Evolutionary conservation across 805 yeast species (phyloP), one percentile per base, ranked within the genome.

Genomic region (Wickerhamiella kurtzmanii): DNA sequence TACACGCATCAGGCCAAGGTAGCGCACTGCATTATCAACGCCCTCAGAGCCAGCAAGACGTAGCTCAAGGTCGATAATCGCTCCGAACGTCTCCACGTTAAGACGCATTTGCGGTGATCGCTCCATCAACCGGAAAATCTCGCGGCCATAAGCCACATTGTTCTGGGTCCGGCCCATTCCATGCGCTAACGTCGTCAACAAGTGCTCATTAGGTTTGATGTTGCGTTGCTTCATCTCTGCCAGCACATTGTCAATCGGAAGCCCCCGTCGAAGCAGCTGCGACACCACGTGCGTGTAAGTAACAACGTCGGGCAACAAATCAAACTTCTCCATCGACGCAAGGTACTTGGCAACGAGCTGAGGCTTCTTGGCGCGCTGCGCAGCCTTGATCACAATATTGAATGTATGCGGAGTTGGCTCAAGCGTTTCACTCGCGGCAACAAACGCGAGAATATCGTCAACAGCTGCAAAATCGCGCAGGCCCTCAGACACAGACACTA

Each of bases 211-310:
- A n/a, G 64, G 60, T 9, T 61, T 59, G 35, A 68, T 62, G 6
- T 76, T 70, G 1, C 62, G 59, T 3, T 75, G 76, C 37, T 70
- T 64, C 36, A 62, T 64, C 39, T 64, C 64, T 28, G 67, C 64
- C 28, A 64, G 50, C 57, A 52, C 41, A 5, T 41, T 44, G 8
- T 76, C 76, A 35, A 71, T 65, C n/a, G 63, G 64, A 37, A 62
- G 62, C 32, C 69, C 64, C 35, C 63, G 48, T 57, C 75, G 76
- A 63, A 79, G 68, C 52, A 71, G 66, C 45, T 71, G 61, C 55
- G 79, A 78, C 45, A 80, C 68, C 20, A 79, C 63, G 35, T 74
- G 71, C 2, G 87, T 73, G 61, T 75, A 75, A 2, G 88, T 79
- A 16, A 76, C 76, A 41, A 76, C 67, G 58, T 78, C 83, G 22